Conservation (phyloP, 2,329 filamentous ascomycete species). For the Colletotrichum scovillei region DNA sequence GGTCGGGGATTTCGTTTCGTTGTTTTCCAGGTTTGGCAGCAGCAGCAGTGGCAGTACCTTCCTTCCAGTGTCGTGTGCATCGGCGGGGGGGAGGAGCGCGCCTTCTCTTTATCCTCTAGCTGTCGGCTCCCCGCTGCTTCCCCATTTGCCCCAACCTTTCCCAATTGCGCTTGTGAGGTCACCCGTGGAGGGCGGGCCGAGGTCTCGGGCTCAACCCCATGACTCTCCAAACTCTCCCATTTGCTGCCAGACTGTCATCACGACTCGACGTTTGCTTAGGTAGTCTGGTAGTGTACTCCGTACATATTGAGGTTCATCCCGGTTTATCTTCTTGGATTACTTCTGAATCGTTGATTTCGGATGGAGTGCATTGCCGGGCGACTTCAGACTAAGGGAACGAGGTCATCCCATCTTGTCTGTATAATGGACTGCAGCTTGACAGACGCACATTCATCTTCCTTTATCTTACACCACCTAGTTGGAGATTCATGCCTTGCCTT, state of each 20-base stretch:
- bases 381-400: not conserved
- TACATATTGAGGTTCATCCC: not conserved
- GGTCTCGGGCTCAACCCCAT: slow-evolving; percentile 8
- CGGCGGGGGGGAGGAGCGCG: slow-evolving; percentile 10
- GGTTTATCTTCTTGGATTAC: not conserved
- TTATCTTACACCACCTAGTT: too few relatives aligned
- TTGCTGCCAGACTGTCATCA: slow-evolving; percentile 1
- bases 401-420: slow-evolving; percentile 12
- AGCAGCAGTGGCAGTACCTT: not conserved
- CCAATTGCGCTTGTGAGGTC: slow-evolving; percentile 18
- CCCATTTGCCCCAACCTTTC: not conserved
- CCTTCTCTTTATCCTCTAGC: slow-evolving; percentile 28
- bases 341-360: not conserved
- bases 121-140: slow-evolving; percentile 12
- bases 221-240: slow-evolving; percentile 15
- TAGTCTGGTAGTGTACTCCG: not conserved
- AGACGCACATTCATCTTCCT: not conserved
- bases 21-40: not conserved
- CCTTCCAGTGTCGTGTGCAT: not conserved
- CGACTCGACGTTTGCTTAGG: slow-evolving; percentile 10
- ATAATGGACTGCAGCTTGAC: not conserved
- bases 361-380: not conserved
- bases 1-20: slow-evolving; percentile 8
- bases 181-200: slow-evolving; percentile 26
- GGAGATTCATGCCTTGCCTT: too few relatives aligned